phyloP scores from a whole-genome alignment of 2,329 filamentous ascomycete species.

The Talaromyces verruculosus region DNA sequence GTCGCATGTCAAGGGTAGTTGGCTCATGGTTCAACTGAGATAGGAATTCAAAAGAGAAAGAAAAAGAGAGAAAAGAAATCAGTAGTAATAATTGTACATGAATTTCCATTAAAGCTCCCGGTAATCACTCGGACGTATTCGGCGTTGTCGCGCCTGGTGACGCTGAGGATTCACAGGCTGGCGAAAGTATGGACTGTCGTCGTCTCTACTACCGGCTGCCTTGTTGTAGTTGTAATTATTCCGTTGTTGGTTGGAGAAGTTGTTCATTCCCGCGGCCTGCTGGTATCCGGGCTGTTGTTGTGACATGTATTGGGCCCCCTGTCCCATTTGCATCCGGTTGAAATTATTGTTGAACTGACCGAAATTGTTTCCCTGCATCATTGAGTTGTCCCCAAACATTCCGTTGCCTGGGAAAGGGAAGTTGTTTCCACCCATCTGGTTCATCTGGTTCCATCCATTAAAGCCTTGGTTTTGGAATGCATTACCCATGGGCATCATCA shows the following conservation, averaged over 20 bases:
- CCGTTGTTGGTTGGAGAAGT: constrained; percentile 60
- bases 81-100: constrained; percentile 4
- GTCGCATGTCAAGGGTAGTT: background rate
- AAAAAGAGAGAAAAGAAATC: background rate
- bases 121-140: constrained; percentile 86
- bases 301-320: constrained; percentile 29
- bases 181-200: constrained; percentile 90
- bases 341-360: constrained; percentile 31
- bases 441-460: constrained; percentile 47
- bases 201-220: constrained; percentile 60
- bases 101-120: constrained; percentile 63
- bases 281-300: constrained; percentile 33
- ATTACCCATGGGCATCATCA: constrained; percentile 36
- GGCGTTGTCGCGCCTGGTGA: constrained; percentile 75
- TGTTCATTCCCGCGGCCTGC: constrained; percentile 37
- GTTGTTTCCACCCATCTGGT: constrained; percentile 48
- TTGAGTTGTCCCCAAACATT: constrained; percentile 38
- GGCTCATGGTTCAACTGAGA: background rate
- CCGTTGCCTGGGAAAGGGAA: constrained; percentile 37
- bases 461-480: constrained; percentile 37
- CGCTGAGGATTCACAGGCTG: constrained; percentile 94
- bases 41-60: background rate
- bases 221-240: constrained; percentile 46
- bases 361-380: constrained; percentile 31
- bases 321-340: constrained; percentile 42